Conservation (phyloP, 805 yeast species). For the Metschnikowia reukaufii region DNA sequence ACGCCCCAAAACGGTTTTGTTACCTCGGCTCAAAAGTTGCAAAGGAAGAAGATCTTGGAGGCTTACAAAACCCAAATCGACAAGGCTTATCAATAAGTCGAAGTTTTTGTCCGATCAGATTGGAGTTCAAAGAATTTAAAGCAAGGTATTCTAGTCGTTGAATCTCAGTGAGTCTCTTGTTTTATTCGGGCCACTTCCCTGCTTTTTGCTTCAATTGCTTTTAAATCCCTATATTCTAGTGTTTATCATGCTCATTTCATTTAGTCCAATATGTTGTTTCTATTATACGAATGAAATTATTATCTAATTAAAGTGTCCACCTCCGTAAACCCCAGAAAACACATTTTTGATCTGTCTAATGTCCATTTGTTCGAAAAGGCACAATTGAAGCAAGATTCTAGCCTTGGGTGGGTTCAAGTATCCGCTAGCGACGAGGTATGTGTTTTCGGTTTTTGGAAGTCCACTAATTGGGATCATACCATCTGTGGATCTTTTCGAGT, state of each 20-base stretch:
- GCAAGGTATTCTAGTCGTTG: too few relatives aligned
- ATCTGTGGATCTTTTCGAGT: slow-evolving; percentile 67
- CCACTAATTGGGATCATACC: slow-evolving; percentile 65
- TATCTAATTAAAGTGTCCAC: slow-evolving; percentile 4
- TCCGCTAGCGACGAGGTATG: slow-evolving; percentile 53
- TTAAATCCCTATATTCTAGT: too few relatives aligned
- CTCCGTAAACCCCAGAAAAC: slow-evolving; percentile 50
- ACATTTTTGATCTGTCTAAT: slow-evolving; percentile 41
- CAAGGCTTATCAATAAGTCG: slow-evolving; percentile 46
- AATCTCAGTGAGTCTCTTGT: too few relatives aligned
- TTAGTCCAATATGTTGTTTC: background rate
- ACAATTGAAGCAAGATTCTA: slow-evolving; percentile 56
- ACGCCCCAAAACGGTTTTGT: slow-evolving; percentile 94
- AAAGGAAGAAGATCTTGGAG: slow-evolving; percentile 82
- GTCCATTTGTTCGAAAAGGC: slow-evolving; percentile 44
- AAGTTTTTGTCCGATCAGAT: background rate
- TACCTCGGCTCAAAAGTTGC: slow-evolving; percentile 94
- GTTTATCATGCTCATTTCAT: too few relatives aligned
- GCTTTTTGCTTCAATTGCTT: too few relatives aligned
- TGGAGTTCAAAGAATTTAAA: background rate
- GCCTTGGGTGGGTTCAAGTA: slow-evolving; percentile 66
- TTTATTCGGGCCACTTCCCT: too few relatives aligned
- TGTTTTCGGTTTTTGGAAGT: slow-evolving; percentile 26
- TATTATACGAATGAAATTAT: background rate
- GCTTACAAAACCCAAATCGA: slow-evolving; percentile 69